Evolutionary conservation across 805 yeast genomes (phyloP), one percentile per base, ranked within the genome.

Genomic region (Lipomyces yamanashiensis): DNA sequence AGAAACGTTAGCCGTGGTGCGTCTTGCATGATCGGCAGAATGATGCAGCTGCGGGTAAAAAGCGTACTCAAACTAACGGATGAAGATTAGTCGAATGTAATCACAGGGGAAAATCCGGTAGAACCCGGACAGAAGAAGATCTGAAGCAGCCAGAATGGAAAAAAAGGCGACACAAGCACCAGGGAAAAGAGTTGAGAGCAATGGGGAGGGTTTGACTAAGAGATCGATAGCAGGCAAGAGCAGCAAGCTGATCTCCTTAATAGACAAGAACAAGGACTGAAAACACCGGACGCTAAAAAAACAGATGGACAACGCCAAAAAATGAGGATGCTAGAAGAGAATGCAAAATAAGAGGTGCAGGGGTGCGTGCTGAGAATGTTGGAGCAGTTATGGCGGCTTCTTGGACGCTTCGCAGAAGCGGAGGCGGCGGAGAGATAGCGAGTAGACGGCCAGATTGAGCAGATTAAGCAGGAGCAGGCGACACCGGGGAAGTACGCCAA

Each of bases 311-410:
- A 45, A 17, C 21, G 49, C 21, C 15, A 45, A 3, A 3, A 28
- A 41, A n/a, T n/a, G 19, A 10, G n/a, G 45, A 8, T 41, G 6
- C 45, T n/a, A n/a, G 45, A 41, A 19, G 12, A 41, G 45, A 1
- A 41, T 28, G 45, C 45, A n/a, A 43, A 21, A 43, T 9, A 17
- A n/a, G 21, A 10, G 19, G 47, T 19, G 47, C 19, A 2, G 21
- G 49, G 23, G 40, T 36, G 49, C 39, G 39, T 13, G 15, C 36
- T 34, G 52, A 39, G 28, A 41, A 28, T 34, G 53, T 15, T 17
- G 12, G 39, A 33, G 40, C 39, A 71, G 57, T 71, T 71, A 71
- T 64, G 74, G 74, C 62, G 74, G 74, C 59, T 71, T 71, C 70
- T 70, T 64, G 59, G 69, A 53, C 45, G 66, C 71, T 55, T 67